Conservation (phyloP, 371 early-diverging fungal genomes). For the Mortierella sp. region DNA sequence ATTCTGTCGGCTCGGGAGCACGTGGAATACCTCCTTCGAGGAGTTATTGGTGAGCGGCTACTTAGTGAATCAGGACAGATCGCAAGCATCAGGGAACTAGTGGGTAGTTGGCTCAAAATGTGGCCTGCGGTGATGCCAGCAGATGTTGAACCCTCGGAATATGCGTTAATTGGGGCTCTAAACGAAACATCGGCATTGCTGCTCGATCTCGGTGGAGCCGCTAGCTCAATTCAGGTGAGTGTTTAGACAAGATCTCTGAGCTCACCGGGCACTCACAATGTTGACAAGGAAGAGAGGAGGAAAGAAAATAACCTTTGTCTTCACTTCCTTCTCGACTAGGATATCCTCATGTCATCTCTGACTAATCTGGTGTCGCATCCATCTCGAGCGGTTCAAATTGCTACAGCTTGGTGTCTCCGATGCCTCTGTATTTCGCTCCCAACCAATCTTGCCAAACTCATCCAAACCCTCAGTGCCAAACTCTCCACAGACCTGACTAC, state of each 20-base stretch:
- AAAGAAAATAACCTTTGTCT: no score
- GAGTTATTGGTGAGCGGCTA: slow-evolving; percentile 77
- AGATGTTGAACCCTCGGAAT: slow-evolving; percentile 71
- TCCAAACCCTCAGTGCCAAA: slow-evolving; percentile 68
- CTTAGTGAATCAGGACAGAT: slow-evolving; percentile 88
- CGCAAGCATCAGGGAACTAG: slow-evolving; percentile 75
- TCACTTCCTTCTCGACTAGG: slow-evolving; percentile 50
- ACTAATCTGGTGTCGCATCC: slow-evolving; percentile 77
- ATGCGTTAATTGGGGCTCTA: slow-evolving; percentile 74
- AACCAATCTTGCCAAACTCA: slow-evolving; percentile 68
- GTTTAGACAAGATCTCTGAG: no score
- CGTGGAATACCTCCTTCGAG: slow-evolving; percentile 79
- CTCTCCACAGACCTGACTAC: slow-evolving; percentile 70
- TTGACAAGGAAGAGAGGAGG: no score
- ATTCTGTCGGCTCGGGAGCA: slow-evolving; percentile 74
- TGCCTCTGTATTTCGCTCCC: slow-evolving; percentile 78
- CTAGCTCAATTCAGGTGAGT: slow-evolving; percentile 68
- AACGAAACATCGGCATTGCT: slow-evolving; percentile 81
- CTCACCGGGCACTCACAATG: no score
- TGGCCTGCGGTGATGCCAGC: slow-evolving; percentile 78
- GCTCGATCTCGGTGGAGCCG: slow-evolving; percentile 84
- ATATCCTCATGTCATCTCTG: slow-evolving; percentile 72
- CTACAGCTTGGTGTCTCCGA: slow-evolving; percentile 82
- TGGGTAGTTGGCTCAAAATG: slow-evolving; percentile 72
- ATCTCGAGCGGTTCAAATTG: slow-evolving; percentile 79